phyloP scores from a whole-genome alignment of 1,284 basidiomycete species.

The Ustilago esculenta region DNA sequence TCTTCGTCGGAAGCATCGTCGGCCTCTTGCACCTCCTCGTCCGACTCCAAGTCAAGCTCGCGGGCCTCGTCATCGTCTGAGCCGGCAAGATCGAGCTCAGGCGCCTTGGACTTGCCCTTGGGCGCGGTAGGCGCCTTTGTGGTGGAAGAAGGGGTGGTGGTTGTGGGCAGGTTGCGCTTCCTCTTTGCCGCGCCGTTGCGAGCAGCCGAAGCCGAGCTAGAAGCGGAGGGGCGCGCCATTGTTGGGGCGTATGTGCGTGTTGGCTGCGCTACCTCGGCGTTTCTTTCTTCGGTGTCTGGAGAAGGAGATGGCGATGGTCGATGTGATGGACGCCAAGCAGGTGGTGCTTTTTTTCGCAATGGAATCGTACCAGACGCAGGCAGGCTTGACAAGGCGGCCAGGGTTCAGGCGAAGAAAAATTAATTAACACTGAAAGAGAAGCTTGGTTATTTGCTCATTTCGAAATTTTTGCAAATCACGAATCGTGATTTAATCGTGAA shows the following conservation, averaged over 20 bases:
- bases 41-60: slow-evolving; percentile 37
- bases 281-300: not conserved
- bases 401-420: slow-evolving; percentile 7
- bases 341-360: too few relatives aligned
- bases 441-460: too few relatives aligned
- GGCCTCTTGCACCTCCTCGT: slow-evolving; percentile 47
- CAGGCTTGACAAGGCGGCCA: not conserved
- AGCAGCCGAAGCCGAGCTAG: slow-evolving; percentile 29
- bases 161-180: slow-evolving; percentile 26
- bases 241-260: not conserved
- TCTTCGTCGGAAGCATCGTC: slow-evolving; percentile 39
- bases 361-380: too few relatives aligned
- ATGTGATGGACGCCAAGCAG: not conserved
- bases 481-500: too few relatives aligned
- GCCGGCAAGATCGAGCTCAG: slow-evolving; percentile 24
- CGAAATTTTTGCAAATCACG: slow-evolving; percentile 28
- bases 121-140: slow-evolving; percentile 3
- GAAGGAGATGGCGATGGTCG: not conserved
- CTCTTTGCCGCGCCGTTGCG: slow-evolving; percentile 40
- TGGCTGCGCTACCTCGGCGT: slow-evolving; percentile 6
- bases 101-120: slow-evolving; percentile 25
- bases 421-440: too few relatives aligned
- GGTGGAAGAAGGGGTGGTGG: slow-evolving; percentile 6
- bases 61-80: slow-evolving; percentile 26
- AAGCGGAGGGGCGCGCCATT: slow-evolving; percentile 32